Conservation (phyloP, 2,329 filamentous ascomycete species). For the Ophiostoma ulmi region DNA sequence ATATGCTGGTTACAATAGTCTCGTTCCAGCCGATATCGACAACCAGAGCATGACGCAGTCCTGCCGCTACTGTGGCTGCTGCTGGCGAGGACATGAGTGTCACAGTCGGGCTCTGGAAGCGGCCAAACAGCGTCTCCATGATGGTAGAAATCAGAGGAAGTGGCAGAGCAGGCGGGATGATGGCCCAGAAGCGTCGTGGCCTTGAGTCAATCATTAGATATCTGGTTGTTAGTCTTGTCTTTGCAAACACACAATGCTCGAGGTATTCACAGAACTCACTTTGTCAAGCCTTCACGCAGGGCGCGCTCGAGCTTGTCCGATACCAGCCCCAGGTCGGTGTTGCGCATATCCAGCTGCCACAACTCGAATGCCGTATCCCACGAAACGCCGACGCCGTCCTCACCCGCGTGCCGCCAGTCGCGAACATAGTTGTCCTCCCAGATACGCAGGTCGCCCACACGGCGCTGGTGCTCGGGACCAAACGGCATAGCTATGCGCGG, state of each 20-base stretch:
- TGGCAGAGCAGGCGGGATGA: conserved; percentile 47
- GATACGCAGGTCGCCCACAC: conserved; percentile 74
- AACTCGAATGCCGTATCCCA: conserved; percentile 68
- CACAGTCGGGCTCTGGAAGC: conserved; percentile 73
- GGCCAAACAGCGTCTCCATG: conserved; percentile 72
- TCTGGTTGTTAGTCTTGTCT: conserved; percentile 36
- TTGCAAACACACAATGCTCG: neutral
- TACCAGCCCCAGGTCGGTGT: conserved; percentile 70
- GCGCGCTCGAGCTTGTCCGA: conserved; percentile 82
- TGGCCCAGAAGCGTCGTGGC: conserved; percentile 66
- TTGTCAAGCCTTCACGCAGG: conserved; percentile 62
- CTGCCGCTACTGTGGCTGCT: conserved; percentile 70
- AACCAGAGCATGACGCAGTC: conserved; percentile 77
- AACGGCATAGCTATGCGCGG: conserved; percentile 69
- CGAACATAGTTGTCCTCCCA: conserved; percentile 55
- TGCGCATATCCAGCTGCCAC: conserved; percentile 70
- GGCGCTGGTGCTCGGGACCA: conserved; percentile 67
- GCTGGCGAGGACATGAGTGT: conserved; percentile 74
- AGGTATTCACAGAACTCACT: conserved; percentile 56
- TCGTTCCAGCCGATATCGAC: conserved; percentile 92
- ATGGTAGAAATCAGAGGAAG: conserved; percentile 45
- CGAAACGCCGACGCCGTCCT: conserved; percentile 34
- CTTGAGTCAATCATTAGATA: conserved; percentile 68
- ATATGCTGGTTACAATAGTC: conserved; percentile 77
- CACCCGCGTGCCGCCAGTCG: conserved; percentile 40